phyloP scores from a whole-genome alignment of 805 yeast genomes.

The Ogataea pignaliae region DNA sequence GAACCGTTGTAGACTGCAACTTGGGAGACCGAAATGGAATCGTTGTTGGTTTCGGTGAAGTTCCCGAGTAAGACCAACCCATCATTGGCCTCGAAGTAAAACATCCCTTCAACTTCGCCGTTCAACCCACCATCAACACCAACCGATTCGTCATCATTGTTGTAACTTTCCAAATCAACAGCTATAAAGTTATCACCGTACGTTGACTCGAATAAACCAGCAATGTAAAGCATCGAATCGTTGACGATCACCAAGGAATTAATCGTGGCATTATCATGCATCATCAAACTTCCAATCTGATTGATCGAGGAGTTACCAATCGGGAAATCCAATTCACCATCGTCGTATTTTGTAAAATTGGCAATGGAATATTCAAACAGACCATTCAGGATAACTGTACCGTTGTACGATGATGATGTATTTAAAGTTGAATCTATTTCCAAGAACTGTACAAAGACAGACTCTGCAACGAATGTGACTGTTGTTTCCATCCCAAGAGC shows the following conservation, averaged over 20 bases:
- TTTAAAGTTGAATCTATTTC: background rate
- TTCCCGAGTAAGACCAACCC: constrained; percentile 35
- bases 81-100: constrained; percentile 18
- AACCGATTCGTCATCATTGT: constrained; percentile 7
- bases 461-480: constrained; percentile 56
- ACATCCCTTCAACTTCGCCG: constrained; percentile 34
- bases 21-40: constrained; percentile 14
- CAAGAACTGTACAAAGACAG: constrained; percentile 6
- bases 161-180: constrained; percentile 23
- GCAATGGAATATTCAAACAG: constrained; percentile 74
- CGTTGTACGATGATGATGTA: background rate
- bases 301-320: constrained; percentile 49
- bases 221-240: constrained; percentile 36
- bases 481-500: constrained; percentile 27
- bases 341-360: constrained; percentile 46
- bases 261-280: constrained; percentile 39
- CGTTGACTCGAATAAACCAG: constrained; percentile 43
- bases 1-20: constrained; percentile 30
- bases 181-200: constrained; percentile 36
- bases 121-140: constrained; percentile 35
- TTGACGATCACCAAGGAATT: constrained; percentile 23
- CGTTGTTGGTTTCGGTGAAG: constrained; percentile 26
- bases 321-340: constrained; percentile 19
- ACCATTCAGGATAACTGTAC: constrained; percentile 53
- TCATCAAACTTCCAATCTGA: constrained; percentile 29